A percentile compares a stretch with the other conserved stretches of the same genome.
Conservation (phyloP, 345 rosid species). For the Eucalyptus globulus region DNA sequence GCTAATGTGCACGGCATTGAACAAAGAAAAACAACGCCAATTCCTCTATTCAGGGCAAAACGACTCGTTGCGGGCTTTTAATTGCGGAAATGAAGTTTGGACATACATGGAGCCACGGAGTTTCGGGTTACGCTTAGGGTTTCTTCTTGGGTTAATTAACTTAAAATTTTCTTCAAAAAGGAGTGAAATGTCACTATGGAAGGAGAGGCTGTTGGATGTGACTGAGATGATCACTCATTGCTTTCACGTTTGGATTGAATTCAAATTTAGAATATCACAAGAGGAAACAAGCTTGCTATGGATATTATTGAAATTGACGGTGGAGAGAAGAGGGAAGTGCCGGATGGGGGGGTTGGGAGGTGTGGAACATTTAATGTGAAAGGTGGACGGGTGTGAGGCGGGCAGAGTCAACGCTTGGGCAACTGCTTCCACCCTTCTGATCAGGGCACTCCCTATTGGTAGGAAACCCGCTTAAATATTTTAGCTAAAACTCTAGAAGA, state of each 20-base stretch:
- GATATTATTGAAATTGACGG: neutral
- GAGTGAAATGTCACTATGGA: neutral
- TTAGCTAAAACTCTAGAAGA: neutral
- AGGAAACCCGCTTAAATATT: neutral
- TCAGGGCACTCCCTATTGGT: neutral
- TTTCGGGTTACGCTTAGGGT: neutral
- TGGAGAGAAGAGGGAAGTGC: neutral
- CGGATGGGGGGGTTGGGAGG: neutral
- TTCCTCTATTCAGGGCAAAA: neutral
- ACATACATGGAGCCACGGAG: neutral
- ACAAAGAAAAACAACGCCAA: neutral
- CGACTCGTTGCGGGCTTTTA: neutral
- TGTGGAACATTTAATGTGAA: neutral
- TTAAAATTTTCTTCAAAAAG: neutral
- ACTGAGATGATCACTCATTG: neutral
- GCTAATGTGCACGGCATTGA: neutral
- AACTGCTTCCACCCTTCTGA: neutral
- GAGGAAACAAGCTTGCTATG: neutral
- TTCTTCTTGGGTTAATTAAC: neutral
- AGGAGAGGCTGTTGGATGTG: neutral
- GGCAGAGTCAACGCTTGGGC: neutral
- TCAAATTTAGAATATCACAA: neutral
- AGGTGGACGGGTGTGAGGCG: neutral
- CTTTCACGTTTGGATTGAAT: neutral
- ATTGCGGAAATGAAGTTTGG: neutral